A percentile compares a stretch with the other conserved stretches of the same genome.
phyloP scores from a whole-genome alignment of 176 grass and related monocot genomes.

The Oryza australiensis region DNA sequence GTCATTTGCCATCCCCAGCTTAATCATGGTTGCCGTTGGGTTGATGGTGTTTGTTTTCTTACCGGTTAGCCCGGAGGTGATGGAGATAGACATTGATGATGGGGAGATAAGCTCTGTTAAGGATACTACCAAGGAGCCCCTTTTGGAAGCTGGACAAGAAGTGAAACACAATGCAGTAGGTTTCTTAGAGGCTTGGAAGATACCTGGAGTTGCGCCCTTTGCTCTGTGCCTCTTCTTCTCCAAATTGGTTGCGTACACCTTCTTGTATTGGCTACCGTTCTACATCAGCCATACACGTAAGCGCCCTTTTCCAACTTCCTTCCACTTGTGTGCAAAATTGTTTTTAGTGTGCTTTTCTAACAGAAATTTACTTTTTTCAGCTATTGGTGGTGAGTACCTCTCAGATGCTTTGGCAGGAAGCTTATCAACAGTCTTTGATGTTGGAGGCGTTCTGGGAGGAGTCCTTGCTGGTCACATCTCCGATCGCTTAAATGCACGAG shows the following conservation, averaged over 20 bases:
- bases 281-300: constrained; percentile 92
- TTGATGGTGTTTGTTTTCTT: constrained; percentile 68
- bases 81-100: constrained; percentile 52
- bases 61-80: constrained; percentile 58
- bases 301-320: constrained; percentile 30
- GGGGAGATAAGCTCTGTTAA: constrained; percentile 43
- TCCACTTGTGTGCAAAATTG: constrained; percentile 5
- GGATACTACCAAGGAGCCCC: constrained; percentile 41
- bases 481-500: constrained; percentile 69
- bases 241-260: constrained; percentile 85
- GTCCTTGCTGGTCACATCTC: constrained; percentile 83
- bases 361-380: constrained; percentile 40
- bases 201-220: constrained; percentile 74
- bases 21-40: constrained; percentile 58
- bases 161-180: constrained; percentile 57
- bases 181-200: constrained; percentile 75
- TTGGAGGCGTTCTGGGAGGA: constrained; percentile 80
- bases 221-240: constrained; percentile 89
- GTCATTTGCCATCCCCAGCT: constrained; percentile 81
- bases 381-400: constrained; percentile 66
- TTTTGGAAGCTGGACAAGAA: constrained; percentile 58
- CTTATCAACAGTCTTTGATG: constrained; percentile 83
- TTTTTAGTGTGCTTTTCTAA: constrained; percentile 27
- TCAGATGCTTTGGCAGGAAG: constrained; percentile 71
- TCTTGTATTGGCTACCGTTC: constrained; percentile 90